Evolutionary conservation across 23 red algal species (phyloP).

Genomic region (Gracilaria gracilis): DNA sequence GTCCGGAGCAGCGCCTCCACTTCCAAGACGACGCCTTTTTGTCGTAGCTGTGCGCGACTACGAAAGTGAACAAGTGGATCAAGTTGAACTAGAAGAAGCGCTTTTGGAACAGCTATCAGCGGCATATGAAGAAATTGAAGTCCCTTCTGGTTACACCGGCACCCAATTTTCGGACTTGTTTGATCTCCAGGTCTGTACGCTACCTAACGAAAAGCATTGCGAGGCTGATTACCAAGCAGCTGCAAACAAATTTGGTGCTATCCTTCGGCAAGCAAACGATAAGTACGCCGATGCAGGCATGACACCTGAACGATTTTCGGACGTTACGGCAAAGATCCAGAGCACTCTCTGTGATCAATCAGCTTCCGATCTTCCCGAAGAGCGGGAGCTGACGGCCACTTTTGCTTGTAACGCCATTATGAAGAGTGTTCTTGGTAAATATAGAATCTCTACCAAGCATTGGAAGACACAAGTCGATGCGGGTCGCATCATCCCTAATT

Average conservation of each 20-base stretch:
- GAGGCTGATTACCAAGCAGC: slow-evolving; percentile 58
- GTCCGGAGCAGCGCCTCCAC: slow-evolving; percentile 12
- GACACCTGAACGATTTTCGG: slow-evolving; percentile 17
- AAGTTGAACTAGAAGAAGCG: slow-evolving; percentile 67
- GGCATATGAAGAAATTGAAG: slow-evolving; percentile 54
- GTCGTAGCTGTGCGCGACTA: slow-evolving; percentile 86
- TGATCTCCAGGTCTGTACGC: slow-evolving; percentile 55
- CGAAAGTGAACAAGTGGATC: slow-evolving; percentile 63
- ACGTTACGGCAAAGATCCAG: slow-evolving; percentile 20
- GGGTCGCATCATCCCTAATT: slow-evolving; percentile 79
- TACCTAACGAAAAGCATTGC: slow-evolving; percentile 51
- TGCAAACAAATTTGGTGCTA: slow-evolving; percentile 57
- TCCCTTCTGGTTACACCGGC: slow-evolving; percentile 45
- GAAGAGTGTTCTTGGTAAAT: slow-evolving; percentile 68
- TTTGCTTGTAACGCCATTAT: slow-evolving; percentile 81
- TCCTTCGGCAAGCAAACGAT: slow-evolving; percentile 65
- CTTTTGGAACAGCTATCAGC: slow-evolving; percentile 50
- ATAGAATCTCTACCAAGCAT: slow-evolving; percentile 57
- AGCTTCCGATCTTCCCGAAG: slow-evolving; percentile 51
- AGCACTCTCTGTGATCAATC: slow-evolving; percentile 12
- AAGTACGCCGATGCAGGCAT: slow-evolving; percentile 72
- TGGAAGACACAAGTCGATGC: slow-evolving; percentile 82
- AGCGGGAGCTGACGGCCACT: slow-evolving; percentile 76
- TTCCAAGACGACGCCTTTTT: slow-evolving; percentile 65
- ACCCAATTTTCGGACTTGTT: slow-evolving; percentile 77